Base-by-base conservation (phyloP, 306 rosid species). In the Malus fusca region DNA sequence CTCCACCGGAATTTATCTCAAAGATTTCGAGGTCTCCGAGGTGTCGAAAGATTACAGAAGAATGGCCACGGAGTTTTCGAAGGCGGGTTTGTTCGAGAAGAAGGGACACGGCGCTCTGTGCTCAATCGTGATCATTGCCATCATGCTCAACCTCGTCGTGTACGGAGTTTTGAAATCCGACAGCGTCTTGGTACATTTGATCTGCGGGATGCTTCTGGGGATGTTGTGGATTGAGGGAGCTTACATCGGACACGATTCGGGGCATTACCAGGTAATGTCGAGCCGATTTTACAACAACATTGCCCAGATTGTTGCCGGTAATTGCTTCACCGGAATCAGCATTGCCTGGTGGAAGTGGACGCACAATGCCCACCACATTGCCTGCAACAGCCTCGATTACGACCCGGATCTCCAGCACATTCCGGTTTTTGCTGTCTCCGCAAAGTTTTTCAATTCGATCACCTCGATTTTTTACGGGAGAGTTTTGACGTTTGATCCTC, bases 291-390 rank as follows among this genome's bases (percentile, higher is more conserved):
- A 3, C 25, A 83, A 83, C 79, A 72, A 76, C 43, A 6, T 83
- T 4, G 71, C 81, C 19, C 86, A 83, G 63, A 46, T 83, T 66
- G 6, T 83, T 11, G 77, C 83, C 2, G 86, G 86, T 12, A 83
- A 83, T 72, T 79, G 81, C 23, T 61, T 83, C 11, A 83, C 86
- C 3, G 86, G 86, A 40, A 83, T 83, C 30, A 83, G 83, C 67
- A 83, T 83, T 31, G 86, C 86, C n/a, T 83, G 86, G 86, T 83
- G 86, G 86, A 83, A 83, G 51, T 83, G 86, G 86, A 83, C 86
- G 31, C 86, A 83, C 30, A 83, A 83, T 60, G 86, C 86, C 8
- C 86, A 83, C 18, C 86, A 83, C 44, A 75, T 83, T 61, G 76
- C 86, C 25, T 83, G 86, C 19, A 83, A 83, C 19, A 83, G 86